A percentile compares a stretch with the other conserved stretches of the same genome.
These are phyloP conservation scores for Rhizopogon salebrosus DNA, from an alignment of 768 basidiomycete species.

Conservation along the genomic window DNA sequence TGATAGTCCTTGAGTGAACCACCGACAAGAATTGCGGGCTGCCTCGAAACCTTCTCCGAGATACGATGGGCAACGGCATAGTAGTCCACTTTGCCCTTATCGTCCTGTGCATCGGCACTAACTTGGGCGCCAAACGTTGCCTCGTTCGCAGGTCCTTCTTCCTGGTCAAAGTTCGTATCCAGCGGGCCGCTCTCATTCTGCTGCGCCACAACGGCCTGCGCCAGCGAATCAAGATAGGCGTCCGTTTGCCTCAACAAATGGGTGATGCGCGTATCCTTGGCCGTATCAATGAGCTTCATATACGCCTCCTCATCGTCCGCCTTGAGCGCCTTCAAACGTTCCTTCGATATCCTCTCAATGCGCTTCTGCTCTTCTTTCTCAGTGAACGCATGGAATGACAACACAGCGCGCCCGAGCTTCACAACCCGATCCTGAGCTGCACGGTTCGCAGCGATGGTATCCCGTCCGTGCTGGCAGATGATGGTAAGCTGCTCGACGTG, in stretches of 20 bases:
- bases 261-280: constrained; percentile 98
- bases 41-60: constrained; percentile 75
- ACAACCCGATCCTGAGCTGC: constrained; percentile 56
- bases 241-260: constrained; percentile 95
- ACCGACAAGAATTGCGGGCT: constrained; percentile 73
- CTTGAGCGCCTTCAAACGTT: constrained; percentile 95
- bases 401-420: constrained; percentile 70
- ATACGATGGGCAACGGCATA: constrained; percentile 93
- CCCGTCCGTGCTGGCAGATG: constrained; percentile 80
- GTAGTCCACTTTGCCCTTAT: constrained; percentile 84
- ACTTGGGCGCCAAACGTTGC: constrained; percentile 87
- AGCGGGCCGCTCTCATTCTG: constrained; percentile 63
- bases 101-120: constrained; percentile 50
- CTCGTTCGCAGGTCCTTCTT: constrained; percentile 77
- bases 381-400: constrained; percentile 80
- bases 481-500: constrained; percentile 90
- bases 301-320: constrained; percentile 99
- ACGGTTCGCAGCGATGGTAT: constrained; percentile 63
- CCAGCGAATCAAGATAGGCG: constrained; percentile 88
- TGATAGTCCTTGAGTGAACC: constrained; percentile 95
- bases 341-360: constrained; percentile 92
- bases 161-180: constrained; percentile 47
- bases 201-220: constrained; percentile 89
- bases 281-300: constrained; percentile 97
- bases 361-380: constrained; percentile 99